Evolutionary conservation across 768 basidiomycete species (phyloP).

Genomic region (Lactifluus piperatus): DNA sequence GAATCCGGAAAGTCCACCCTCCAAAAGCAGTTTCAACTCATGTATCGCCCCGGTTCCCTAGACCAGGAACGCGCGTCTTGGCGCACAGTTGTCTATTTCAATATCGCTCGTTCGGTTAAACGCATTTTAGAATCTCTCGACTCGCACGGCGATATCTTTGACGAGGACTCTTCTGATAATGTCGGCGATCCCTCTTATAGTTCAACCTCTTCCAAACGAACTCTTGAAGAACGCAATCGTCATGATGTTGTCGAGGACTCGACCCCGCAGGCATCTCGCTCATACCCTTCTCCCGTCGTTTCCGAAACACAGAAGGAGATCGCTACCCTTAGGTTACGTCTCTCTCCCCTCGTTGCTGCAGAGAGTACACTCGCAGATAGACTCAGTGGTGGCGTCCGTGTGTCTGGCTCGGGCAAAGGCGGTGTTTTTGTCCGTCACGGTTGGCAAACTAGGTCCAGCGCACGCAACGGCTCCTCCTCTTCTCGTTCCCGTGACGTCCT

Average conservation of each 20-base stretch:
- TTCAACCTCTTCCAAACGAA: constrained; percentile 2
- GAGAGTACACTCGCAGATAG: constrained; percentile 61
- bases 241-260: neutral
- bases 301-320: constrained; percentile 19
- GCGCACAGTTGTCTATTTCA: constrained; percentile 77
- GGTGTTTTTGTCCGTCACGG: constrained; percentile 71
- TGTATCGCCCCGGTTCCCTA: constrained; percentile 65
- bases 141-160: constrained; percentile 22
- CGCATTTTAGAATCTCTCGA: constrained; percentile 28
- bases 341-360: constrained; percentile 50
- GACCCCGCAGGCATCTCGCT: neutral
- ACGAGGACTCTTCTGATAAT: constrained; percentile 2
- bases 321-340: constrained; percentile 40
- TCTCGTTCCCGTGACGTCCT: constrained; percentile 15
- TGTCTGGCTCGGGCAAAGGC: constrained; percentile 69
- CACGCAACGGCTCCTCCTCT: constrained; percentile 23
- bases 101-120: constrained; percentile 42
- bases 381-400: constrained; percentile 63
- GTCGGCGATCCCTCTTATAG: neutral
- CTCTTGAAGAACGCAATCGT: neutral
- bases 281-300: neutral
- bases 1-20: constrained; percentile 74
- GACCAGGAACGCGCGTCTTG: constrained; percentile 67
- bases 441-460: constrained; percentile 66
- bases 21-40: constrained; percentile 73